These are phyloP conservation scores for Mortierella sp. DNA, from an alignment of 371 early-diverging fungal genomes.

Conservation along the genomic window DNA sequence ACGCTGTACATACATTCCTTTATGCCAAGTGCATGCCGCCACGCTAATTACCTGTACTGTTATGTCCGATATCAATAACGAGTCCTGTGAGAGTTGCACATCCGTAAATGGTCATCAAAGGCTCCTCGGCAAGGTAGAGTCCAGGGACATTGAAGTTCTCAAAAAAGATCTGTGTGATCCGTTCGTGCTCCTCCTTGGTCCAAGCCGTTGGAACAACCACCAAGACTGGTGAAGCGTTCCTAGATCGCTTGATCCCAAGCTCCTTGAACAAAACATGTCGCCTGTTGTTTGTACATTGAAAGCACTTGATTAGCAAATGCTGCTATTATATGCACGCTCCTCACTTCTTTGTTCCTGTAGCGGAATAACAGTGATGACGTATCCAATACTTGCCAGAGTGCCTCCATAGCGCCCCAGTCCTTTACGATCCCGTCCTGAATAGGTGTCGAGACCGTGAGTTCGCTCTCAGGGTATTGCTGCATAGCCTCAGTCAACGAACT, in stretches of 20 bases:
- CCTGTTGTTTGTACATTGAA: conserved; percentile 52
- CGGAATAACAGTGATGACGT: not conserved
- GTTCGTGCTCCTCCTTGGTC: conserved; percentile 87
- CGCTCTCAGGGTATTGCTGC: conserved; percentile 35
- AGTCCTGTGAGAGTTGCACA: conserved; percentile 82
- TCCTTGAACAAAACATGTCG: conserved; percentile 82
- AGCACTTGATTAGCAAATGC: not conserved
- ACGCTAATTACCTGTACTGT: conserved; percentile 66
- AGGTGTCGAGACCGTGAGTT: conserved; percentile 58
- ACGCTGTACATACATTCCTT: not conserved
- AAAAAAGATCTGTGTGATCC: conserved; percentile 88
- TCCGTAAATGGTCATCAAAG: conserved; percentile 85
- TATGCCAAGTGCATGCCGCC: conserved; percentile 10
- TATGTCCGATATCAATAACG: conserved; percentile 91
- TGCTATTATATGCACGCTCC: not conserved
- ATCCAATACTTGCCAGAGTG: conserved; percentile 66
- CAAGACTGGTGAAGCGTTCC: conserved; percentile 83
- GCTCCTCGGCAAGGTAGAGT: conserved; percentile 86
- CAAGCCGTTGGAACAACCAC: conserved; percentile 83
- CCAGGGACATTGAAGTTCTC: conserved; percentile 91
- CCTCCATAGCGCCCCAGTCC: conserved; percentile 84
- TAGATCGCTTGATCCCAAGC: conserved; percentile 76
- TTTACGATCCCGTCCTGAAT: conserved; percentile 70
- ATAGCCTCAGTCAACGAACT: conserved; percentile 49
- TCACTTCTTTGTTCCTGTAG: not conserved